Percentiles rank a stretch among this genome's conserved stretches.
Conservation (phyloP, 352 stramenopile genomes). For the Globisporangium acanthophoron region DNA sequence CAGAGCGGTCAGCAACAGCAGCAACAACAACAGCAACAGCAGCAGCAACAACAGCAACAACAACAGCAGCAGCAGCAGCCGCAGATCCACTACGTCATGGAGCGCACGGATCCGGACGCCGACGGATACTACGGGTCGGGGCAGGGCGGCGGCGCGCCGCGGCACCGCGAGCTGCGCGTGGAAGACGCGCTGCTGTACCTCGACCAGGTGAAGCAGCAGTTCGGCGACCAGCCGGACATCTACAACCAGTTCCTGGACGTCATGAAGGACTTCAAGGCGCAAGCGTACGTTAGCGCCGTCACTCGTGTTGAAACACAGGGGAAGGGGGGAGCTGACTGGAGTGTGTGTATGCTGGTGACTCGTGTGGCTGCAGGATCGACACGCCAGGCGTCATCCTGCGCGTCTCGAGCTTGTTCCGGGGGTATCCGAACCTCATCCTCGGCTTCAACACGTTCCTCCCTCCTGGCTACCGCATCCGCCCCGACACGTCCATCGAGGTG, state of each 20-base stretch:
- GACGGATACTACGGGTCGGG: conserved; percentile 30
- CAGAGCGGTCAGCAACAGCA: conserved; percentile 19
- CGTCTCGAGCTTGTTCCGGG: conserved; percentile 98
- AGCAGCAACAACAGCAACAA: conserved; percentile 28
- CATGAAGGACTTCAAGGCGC: conserved; percentile 99
- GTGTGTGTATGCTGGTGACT: not conserved
- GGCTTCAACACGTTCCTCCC: conserved; percentile 99
- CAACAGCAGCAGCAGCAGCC: conserved; percentile 19
- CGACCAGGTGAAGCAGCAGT: conserved; percentile 99
- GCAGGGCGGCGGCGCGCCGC: conserved; percentile 23
- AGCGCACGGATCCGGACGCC: conserved; percentile 32
- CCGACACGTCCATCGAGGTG: conserved; percentile 78
- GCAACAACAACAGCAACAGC: conserved; percentile 30
- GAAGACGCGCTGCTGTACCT: conserved; percentile 99
- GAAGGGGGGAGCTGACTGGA: too few relatives aligned
- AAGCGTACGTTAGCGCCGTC: conserved; percentile 46
- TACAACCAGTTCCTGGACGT: conserved; percentile 99
- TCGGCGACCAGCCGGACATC: conserved; percentile 98
- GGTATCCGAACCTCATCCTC: conserved; percentile 97
- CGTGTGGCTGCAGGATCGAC: conserved; percentile 82
- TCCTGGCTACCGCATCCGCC: conserved; percentile 87
- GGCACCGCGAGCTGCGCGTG: conserved; percentile 85
- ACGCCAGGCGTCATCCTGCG: conserved; percentile 97
- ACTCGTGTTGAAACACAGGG: not conserved
- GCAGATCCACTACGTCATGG: conserved; percentile 46